Conservation (phyloP, 805 yeast species). For the Saccharomycopsis sp. region DNA sequence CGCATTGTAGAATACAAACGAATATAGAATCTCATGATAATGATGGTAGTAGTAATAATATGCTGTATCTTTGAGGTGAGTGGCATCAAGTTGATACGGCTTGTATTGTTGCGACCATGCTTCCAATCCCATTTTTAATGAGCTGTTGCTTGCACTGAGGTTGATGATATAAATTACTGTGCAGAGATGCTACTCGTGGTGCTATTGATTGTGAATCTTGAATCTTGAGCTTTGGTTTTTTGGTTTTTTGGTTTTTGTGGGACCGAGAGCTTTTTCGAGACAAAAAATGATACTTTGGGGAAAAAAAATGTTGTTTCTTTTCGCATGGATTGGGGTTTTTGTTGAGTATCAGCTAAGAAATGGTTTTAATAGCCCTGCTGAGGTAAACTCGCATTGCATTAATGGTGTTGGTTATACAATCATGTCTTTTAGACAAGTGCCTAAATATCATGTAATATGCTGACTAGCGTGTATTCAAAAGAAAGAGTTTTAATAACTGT, state of each 20-base stretch:
- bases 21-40: slow-evolving; percentile 65
- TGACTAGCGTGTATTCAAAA: too few relatives aligned
- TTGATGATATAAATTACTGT: too few relatives aligned
- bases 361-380: too few relatives aligned
- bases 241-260: neutral
- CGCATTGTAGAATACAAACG: slow-evolving; percentile 53
- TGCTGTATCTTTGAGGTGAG: neutral
- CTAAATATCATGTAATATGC: too few relatives aligned
- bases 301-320: neutral
- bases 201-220: neutral
- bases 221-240: neutral
- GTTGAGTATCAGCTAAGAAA: too few relatives aligned
- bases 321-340: neutral
- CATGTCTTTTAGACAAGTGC: too few relatives aligned
- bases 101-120: neutral
- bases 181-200: neutral
- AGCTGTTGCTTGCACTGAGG: too few relatives aligned
- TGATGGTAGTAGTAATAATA: slow-evolving; percentile 31
- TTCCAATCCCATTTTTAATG: neutral
- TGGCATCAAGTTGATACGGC: neutral
- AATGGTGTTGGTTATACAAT: too few relatives aligned
- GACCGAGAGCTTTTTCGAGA: neutral
- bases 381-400: too few relatives aligned
- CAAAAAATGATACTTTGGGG: neutral
- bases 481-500: too few relatives aligned